Conservation (phyloP, 2,329 filamentous ascomycete species). For the Zymoseptoria tritici region DNA sequence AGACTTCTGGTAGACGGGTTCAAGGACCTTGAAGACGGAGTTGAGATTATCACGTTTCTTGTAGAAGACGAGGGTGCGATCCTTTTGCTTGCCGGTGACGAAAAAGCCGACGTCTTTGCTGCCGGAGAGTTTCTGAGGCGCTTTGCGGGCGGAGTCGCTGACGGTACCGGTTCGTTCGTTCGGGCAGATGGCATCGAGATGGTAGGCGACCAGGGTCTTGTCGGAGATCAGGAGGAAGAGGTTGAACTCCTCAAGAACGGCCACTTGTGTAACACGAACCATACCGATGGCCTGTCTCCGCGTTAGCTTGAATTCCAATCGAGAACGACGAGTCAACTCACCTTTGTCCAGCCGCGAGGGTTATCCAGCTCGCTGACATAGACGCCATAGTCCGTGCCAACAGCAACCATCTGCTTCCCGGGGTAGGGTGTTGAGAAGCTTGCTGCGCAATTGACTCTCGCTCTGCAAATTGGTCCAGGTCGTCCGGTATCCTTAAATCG, state of each 20-base stretch:
- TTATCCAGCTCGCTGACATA: slow-evolving; percentile 84
- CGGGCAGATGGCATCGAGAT: slow-evolving; percentile 73
- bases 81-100: slow-evolving; percentile 93
- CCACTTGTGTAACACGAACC: slow-evolving; percentile 77
- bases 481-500: slow-evolving; percentile 59
- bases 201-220: slow-evolving; percentile 84
- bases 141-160: slow-evolving; percentile 68
- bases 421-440: slow-evolving; percentile 69
- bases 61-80: slow-evolving; percentile 88
- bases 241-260: slow-evolving; percentile 92
- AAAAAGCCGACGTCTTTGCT: slow-evolving; percentile 95
- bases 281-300: slow-evolving; percentile 63
- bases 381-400: slow-evolving; percentile 92
- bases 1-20: slow-evolving; percentile 90
- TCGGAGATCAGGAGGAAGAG: slow-evolving; percentile 87
- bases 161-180: slow-evolving; percentile 38
- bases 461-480: slow-evolving; percentile 71
- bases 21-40: slow-evolving; percentile 90
- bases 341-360: slow-evolving; percentile 82
- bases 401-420: slow-evolving; percentile 79
- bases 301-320: slow-evolving; percentile 23
- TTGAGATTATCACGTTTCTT: slow-evolving; percentile 84
- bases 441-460: slow-evolving; percentile 86
- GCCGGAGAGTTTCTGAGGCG: slow-evolving; percentile 82
- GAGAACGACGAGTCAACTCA: slow-evolving; percentile 40